These are phyloP conservation scores for Raphidocelis subcapitata DNA, from an alignment of 139 green algal species.

Conservation along the genomic window DNA sequence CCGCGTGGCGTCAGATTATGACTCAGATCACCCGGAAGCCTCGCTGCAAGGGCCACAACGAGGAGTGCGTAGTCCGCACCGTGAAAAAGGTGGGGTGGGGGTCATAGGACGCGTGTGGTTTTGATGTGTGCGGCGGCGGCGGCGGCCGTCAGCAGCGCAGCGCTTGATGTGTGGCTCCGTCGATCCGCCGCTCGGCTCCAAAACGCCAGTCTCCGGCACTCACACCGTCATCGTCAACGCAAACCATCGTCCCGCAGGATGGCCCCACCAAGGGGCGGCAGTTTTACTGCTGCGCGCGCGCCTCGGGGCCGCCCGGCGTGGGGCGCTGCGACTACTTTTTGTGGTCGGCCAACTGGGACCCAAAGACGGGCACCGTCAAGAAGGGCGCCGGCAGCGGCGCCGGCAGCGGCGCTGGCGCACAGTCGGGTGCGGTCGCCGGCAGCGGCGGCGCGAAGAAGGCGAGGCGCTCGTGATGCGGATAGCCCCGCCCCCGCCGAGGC, in stretches of 20 bases:
- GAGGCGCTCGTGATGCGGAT: too few relatives aligned
- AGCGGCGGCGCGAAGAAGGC: background rate
- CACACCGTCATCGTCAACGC: background rate
- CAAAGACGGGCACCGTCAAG: too few relatives aligned
- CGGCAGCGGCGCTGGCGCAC: background rate
- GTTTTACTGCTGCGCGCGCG: conserved; percentile 54
- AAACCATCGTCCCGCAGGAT: background rate
- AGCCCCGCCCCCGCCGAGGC: too few relatives aligned
- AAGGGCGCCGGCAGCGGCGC: background rate
- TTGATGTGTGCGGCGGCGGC: too few relatives aligned
- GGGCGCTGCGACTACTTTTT: conserved; percentile 56
- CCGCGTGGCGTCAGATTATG: conserved; percentile 36
- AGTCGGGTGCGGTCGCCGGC: background rate
- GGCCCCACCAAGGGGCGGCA: conserved; percentile 36
- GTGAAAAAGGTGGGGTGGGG: conserved; percentile 40
- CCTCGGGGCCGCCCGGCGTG: conserved; percentile 42
- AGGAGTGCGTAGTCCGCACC: conserved; percentile 45
- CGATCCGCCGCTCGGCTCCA: too few relatives aligned
- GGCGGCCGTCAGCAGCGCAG: too few relatives aligned
- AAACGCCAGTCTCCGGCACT: background rate
- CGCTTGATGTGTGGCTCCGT: too few relatives aligned
- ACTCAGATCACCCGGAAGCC: conserved; percentile 24
- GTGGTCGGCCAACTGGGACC: conserved; percentile 31
- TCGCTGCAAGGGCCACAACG: conserved; percentile 35
- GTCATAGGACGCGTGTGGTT: background rate